Evolutionary conservation across 192 early-diverging fungal species (phyloP).

Genomic region (Paraglomus brasilianum): DNA sequence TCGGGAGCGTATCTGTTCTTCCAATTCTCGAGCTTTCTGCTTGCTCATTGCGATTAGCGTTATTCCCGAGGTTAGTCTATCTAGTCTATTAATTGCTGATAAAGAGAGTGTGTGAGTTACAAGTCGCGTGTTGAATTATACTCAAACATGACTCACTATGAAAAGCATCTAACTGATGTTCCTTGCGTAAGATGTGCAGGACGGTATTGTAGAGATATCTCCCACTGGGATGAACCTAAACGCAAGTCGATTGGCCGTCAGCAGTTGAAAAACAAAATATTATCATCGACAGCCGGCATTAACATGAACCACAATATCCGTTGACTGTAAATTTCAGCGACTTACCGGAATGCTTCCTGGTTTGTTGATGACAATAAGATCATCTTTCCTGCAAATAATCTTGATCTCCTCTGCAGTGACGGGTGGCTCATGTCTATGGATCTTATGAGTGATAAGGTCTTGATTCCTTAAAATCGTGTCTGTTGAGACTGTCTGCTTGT

Average conservation of each 20-base stretch:
- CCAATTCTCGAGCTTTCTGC: slow-evolving; percentile 60
- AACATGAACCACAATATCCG: neutral
- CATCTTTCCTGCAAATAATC: slow-evolving; percentile 61
- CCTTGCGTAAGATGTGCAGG: slow-evolving; percentile 63
- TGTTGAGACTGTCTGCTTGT: slow-evolving; percentile 52
- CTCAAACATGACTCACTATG: slow-evolving; percentile 45
- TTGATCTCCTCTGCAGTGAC: slow-evolving; percentile 62
- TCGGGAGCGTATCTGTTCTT: slow-evolving; percentile 61
- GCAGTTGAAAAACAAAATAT: slow-evolving; percentile 10
- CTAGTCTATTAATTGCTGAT: slow-evolving; percentile 85
- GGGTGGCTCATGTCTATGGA: slow-evolving; percentile 96
- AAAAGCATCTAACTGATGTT: slow-evolving; percentile 56
- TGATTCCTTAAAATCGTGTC: slow-evolving; percentile 71
- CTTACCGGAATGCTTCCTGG: slow-evolving; percentile 84
- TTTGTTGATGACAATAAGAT: slow-evolving; percentile 85
- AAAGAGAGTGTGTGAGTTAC: slow-evolving; percentile 35
- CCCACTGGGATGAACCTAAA: slow-evolving; percentile 58
- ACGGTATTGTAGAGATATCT: slow-evolving; percentile 88
- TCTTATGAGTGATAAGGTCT: slow-evolving; percentile 78
- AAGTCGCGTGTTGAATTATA: neutral
- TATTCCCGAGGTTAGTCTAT: slow-evolving; percentile 91
- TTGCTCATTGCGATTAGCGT: slow-evolving; percentile 72
- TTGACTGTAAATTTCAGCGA: neutral
- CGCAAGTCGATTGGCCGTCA: neutral
- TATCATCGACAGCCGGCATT: no score